These are phyloP conservation scores for Symmetrospora coprosmae DNA, from an alignment of 768 basidiomycete genomes.

Conservation along the genomic window DNA sequence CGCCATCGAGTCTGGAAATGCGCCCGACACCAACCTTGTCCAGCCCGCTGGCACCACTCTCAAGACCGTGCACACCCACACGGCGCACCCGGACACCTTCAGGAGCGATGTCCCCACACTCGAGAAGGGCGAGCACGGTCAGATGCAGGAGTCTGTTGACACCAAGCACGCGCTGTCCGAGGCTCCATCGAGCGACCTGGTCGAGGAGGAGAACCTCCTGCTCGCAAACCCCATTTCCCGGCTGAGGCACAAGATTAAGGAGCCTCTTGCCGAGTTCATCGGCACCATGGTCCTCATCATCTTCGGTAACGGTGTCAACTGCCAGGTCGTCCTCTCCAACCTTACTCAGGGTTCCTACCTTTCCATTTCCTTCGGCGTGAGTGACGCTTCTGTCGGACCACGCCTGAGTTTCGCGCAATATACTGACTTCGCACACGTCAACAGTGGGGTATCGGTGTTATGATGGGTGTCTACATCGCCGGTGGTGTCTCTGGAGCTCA, in stretches of 20 bases:
- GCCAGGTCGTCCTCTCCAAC: constrained; percentile 20
- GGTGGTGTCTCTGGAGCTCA: constrained; percentile 25
- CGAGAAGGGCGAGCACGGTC: constrained; percentile 1
- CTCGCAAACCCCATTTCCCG: neutral
- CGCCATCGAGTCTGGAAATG: constrained; percentile 13
- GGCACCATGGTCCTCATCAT: constrained; percentile 15
- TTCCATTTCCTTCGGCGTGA: constrained; percentile 14
- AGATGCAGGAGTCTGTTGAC: neutral
- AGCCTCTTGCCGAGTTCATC: constrained; percentile 1
- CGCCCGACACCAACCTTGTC: constrained; percentile 9
- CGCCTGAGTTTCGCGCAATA: neutral
- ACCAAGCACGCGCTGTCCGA: too few species aligned
- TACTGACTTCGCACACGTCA: neutral
- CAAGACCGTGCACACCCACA: neutral
- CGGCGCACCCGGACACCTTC: neutral
- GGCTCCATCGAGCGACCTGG: neutral
- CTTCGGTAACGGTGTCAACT: constrained; percentile 24
- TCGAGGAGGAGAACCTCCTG: too few species aligned
- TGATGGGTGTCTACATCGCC: constrained; percentile 21
- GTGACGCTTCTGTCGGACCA: neutral
- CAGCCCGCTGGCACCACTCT: constrained; percentile 5
- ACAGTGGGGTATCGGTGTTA: constrained; percentile 23
- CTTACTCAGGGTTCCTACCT: constrained; percentile 20
- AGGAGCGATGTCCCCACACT: neutral
- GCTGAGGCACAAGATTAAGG: neutral